A percentile compares a stretch with the other conserved stretches of the same genome.
phyloP scores from a whole-genome alignment of 2,329 filamentous ascomycete genomes.

The Calycina herbarum region DNA sequence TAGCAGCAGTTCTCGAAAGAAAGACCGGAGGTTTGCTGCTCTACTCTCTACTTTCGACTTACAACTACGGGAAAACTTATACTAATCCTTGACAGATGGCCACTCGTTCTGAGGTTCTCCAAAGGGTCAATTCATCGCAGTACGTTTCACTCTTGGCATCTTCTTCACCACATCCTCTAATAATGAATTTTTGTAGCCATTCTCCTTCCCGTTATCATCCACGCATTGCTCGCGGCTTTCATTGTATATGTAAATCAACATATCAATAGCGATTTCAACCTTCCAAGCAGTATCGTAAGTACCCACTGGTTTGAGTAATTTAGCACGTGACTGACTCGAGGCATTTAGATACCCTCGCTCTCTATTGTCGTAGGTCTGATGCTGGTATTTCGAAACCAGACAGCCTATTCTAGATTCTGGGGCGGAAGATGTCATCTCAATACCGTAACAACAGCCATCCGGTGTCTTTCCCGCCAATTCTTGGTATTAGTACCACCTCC shows the following conservation, averaged over 20 bases:
- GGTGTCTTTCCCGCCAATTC: slow-evolving; percentile 59
- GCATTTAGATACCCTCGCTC: slow-evolving; percentile 54
- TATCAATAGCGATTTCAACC: slow-evolving; percentile 49
- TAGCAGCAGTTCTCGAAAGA: slow-evolving; percentile 34
- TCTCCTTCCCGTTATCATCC: slow-evolving; percentile 54
- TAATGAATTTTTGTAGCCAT: slow-evolving; percentile 44
- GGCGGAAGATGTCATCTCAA: slow-evolving; percentile 57
- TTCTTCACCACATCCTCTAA: background rate
- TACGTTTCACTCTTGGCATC: slow-evolving; percentile 17
- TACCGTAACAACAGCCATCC: slow-evolving; percentile 55
- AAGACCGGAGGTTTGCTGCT: slow-evolving; percentile 31
- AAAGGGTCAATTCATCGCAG: slow-evolving; percentile 61
- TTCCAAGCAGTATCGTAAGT: slow-evolving; percentile 57
- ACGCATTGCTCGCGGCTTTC: slow-evolving; percentile 57
- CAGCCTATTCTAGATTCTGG: slow-evolving; percentile 50
- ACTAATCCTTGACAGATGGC: slow-evolving; percentile 49
- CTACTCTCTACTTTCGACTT: background rate
- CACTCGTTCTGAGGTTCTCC: slow-evolving; percentile 62
- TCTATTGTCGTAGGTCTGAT: slow-evolving; percentile 67
- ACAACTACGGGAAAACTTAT: background rate
- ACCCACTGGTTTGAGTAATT: background rate
- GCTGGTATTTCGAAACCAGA: slow-evolving; percentile 67
- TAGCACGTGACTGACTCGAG: slow-evolving; percentile 12
- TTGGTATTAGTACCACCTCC: slow-evolving; percentile 41
- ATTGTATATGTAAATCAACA: slow-evolving; percentile 58